A percentile compares a stretch with the other conserved stretches of the same genome.
phyloP scores from a whole-genome alignment of 176 grass and related monocot genomes.

The Bromus sterilis region DNA sequence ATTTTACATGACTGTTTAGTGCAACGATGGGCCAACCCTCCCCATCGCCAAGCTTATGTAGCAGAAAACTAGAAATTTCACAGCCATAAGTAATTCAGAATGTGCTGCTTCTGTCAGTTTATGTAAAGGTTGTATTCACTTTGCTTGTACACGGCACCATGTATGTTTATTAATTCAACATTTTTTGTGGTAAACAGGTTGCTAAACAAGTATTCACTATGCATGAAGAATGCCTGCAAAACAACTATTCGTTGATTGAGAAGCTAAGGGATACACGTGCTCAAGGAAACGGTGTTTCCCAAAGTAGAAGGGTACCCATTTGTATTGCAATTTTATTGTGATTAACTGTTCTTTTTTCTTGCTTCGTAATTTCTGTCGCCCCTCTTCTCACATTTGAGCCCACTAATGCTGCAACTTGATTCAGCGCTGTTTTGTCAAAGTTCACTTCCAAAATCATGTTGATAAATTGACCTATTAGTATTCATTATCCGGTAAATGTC shows the following conservation, averaged over 20 bases:
- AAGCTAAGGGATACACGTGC: constrained; percentile 40
- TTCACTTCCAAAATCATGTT: neutral
- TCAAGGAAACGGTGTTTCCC: constrained; percentile 57
- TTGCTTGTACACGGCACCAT: neutral
- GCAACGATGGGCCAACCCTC: neutral
- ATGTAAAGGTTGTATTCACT: neutral
- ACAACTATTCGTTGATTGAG: constrained; percentile 60
- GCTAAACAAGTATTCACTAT: constrained; percentile 72
- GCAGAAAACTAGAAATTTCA: neutral
- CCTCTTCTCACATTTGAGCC: neutral
- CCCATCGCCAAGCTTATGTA: neutral
- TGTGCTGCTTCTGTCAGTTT: neutral
- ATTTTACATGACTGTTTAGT: neutral
- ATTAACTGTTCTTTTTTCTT: neutral
- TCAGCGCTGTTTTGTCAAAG: neutral
- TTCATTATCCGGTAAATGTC: neutral
- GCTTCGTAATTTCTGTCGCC: neutral
- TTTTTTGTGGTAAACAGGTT: constrained; percentile 34
- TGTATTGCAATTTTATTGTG: neutral
- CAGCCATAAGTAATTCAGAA: neutral
- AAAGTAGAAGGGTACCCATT: constrained; percentile 53
- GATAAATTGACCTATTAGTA: neutral
- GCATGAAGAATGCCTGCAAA: constrained; percentile 72
- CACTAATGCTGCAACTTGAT: constrained; percentile 11
- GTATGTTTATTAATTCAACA: constrained; percentile 18